These are phyloP conservation scores for Mycena citricolor DNA, from an alignment of 1,284 basidiomycete species.

Conservation along the genomic window DNA sequence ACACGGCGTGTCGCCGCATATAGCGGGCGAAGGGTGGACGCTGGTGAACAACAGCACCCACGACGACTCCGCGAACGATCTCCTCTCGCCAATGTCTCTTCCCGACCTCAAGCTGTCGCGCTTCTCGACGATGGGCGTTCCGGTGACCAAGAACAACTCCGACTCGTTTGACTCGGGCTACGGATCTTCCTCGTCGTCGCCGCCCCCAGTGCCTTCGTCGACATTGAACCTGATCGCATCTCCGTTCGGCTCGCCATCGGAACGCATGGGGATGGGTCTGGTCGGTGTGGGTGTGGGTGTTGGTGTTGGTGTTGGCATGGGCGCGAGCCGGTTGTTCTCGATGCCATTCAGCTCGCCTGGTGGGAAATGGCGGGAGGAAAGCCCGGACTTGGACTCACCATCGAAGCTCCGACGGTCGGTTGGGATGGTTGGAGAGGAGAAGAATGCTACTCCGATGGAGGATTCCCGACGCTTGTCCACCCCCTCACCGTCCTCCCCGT, in stretches of 20 bases:
- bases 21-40: conserved; percentile 22
- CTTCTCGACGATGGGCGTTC: conserved; percentile 16
- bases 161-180: conserved; percentile 58
- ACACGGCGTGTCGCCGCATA: conserved; percentile 21
- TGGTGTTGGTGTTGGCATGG: conserved; percentile 23
- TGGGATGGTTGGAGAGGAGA: conserved; percentile 14
- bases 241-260: conserved; percentile 53
- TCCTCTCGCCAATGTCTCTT: conserved; percentile 21
- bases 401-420: conserved; percentile 7
- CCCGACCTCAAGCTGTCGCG: conserved; percentile 19
- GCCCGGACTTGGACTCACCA: conserved; percentile 22
- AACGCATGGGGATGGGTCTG: conserved; percentile 42
- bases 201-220: conserved; percentile 45
- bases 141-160: no score
- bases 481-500: no score
- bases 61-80: no score
- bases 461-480: conserved; percentile 9
- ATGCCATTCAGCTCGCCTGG: conserved; percentile 13
- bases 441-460: conserved; percentile 18
- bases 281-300: no score
- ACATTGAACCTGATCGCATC: conserved; percentile 57
- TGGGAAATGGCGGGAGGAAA: conserved; percentile 15
- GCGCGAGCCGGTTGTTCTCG: conserved; percentile 21
- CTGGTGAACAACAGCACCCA: conserved; percentile 19
- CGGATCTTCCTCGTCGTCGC: conserved; percentile 51